phyloP scores from a whole-genome alignment of 208 protist genomes.

The Naegleria gruberi region DNA sequence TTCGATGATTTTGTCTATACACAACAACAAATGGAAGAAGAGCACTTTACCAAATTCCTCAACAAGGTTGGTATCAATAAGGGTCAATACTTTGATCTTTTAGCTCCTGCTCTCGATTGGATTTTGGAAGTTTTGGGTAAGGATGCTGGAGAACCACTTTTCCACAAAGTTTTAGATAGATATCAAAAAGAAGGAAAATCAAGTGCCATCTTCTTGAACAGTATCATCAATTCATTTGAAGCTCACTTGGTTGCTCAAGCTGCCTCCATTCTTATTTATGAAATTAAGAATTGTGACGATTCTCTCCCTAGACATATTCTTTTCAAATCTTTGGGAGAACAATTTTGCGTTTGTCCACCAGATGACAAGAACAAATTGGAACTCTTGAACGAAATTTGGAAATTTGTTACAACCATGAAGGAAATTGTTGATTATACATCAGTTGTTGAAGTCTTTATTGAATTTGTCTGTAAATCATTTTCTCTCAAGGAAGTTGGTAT shows the following conservation, averaged over 20 bases:
- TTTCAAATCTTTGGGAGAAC: constrained; percentile 44
- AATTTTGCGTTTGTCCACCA: constrained; percentile 37
- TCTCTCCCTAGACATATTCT: constrained; percentile 30
- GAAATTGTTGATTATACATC: constrained; percentile 48
- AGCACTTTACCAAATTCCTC: constrained; percentile 26
- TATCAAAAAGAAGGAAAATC: constrained; percentile 23
- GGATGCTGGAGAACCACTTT: neutral
- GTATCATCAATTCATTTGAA: constrained; percentile 49
- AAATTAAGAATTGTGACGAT: neutral
- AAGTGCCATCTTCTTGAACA: constrained; percentile 45
- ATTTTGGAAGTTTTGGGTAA: constrained; percentile 45
- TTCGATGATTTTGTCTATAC: constrained; percentile 35
- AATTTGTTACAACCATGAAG: constrained; percentile 21
- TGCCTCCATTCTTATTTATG: constrained; percentile 27
- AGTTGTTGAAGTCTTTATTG: constrained; percentile 55
- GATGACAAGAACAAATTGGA: constrained; percentile 14
- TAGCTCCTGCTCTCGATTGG: constrained; percentile 58
- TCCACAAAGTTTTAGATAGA: constrained; percentile 1
- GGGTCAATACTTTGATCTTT: constrained; percentile 56
- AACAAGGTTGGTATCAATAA: constrained; percentile 29
- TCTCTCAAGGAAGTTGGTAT: constrained; percentile 42
- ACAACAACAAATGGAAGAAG: constrained; percentile 14
- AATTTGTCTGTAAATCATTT: constrained; percentile 58
- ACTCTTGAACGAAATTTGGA: constrained; percentile 56
- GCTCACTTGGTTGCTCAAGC: constrained; percentile 40